Evolutionary conservation across 228 moss, liverwort and hornwort genomes (phyloP).

Genomic region (Sphagnum fallax): DNA sequence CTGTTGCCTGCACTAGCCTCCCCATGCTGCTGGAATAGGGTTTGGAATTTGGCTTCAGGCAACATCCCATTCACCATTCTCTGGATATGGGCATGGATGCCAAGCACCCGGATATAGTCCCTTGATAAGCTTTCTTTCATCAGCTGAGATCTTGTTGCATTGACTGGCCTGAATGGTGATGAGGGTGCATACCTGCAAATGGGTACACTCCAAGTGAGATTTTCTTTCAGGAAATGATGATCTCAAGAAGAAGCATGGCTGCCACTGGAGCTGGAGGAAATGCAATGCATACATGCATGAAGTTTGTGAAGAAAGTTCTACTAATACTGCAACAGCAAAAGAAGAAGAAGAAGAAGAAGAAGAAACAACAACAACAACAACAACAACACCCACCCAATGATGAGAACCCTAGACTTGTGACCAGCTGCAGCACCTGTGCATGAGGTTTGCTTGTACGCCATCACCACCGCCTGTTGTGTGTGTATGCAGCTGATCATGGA

Average conservation of each 20-base stretch:
- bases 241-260: too few relatives aligned
- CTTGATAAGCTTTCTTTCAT: constrained; percentile 8
- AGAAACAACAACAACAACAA: too few relatives aligned
- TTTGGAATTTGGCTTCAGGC: neutral
- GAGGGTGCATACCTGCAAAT: constrained; percentile 8
- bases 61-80: constrained; percentile 2
- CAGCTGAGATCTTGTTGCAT: constrained; percentile 6
- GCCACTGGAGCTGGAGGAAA: neutral
- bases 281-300: too few relatives aligned
- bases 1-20: neutral
- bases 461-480: neutral
- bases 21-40: constrained; percentile 2
- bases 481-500: neutral
- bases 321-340: too few relatives aligned
- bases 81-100: constrained; percentile 7
- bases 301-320: too few relatives aligned
- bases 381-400: too few relatives aligned
- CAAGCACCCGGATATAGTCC: constrained; percentile 11
- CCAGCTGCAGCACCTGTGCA: neutral
- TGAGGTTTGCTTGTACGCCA: neutral
- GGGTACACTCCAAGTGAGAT: neutral
- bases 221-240: neutral
- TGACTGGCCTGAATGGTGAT: constrained; percentile 14
- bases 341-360: too few relatives aligned
- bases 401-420: too few relatives aligned